phyloP scores from a whole-genome alignment of 768 basidiomycete species.

The Mycena alexandri region DNA sequence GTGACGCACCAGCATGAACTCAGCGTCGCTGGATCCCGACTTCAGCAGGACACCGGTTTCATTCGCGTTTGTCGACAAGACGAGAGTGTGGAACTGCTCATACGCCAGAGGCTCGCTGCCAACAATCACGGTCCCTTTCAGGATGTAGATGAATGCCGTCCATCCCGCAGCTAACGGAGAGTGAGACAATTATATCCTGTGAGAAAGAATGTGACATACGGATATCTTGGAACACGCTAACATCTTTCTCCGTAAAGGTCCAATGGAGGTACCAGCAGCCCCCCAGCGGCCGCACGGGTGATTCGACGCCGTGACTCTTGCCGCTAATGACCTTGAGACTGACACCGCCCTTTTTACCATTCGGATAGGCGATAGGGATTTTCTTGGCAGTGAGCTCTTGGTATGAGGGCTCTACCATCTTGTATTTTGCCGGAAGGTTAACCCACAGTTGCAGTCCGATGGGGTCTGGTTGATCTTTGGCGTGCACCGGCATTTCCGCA shows the following conservation, averaged over 20 bases:
- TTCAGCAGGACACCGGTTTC: conserved; percentile 80
- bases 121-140: conserved; percentile 76
- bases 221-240: conserved; percentile 82
- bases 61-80: conserved; percentile 71
- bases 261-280: conserved; percentile 96
- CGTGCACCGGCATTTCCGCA: conserved; percentile 91
- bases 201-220: conserved; percentile 59
- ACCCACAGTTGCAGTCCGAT: conserved; percentile 91
- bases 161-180: conserved; percentile 75
- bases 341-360: conserved; percentile 74
- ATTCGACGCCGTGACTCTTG: conserved; percentile 85
- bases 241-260: conserved; percentile 71
- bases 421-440: conserved; percentile 83
- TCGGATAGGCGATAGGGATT: conserved; percentile 80
- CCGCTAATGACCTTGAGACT: conserved; percentile 91
- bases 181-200: neutral
- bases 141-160: conserved; percentile 88
- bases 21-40: conserved; percentile 70
- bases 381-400: conserved; percentile 80
- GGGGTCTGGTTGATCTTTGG: conserved; percentile 74
- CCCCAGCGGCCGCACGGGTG: conserved; percentile 90
- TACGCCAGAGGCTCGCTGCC: conserved; percentile 64
- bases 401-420: conserved; percentile 89
- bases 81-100: conserved; percentile 81
- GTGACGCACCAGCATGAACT: conserved; percentile 77